phyloP scores from a whole-genome alignment of 2,329 filamentous ascomycete genomes.

The Aspergillus persii region DNA sequence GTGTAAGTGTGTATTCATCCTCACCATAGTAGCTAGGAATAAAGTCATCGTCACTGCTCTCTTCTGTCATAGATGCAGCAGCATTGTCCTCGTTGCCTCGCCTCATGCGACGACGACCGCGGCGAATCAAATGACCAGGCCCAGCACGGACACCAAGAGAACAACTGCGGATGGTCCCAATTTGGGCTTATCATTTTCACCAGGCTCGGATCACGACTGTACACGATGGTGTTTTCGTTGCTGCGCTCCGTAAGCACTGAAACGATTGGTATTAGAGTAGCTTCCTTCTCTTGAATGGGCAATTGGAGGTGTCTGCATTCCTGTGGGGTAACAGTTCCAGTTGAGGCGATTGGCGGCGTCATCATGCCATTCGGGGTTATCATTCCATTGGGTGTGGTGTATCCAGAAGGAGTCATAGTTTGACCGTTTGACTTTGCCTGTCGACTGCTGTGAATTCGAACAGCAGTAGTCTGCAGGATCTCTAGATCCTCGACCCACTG shows the following conservation, averaged over 20 bases:
- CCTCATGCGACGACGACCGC: slow-evolving; percentile 27
- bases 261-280: slow-evolving; percentile 29
- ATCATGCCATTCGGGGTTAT: slow-evolving; percentile 20
- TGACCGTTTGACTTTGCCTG: slow-evolving; percentile 30
- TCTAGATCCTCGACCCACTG: slow-evolving; percentile 66
- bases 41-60: slow-evolving; percentile 39
- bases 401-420: slow-evolving; percentile 40
- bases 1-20: slow-evolving; percentile 39
- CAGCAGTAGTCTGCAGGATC: slow-evolving; percentile 59
- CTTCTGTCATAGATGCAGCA: slow-evolving; percentile 28
- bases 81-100: slow-evolving; percentile 32
- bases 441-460: slow-evolving; percentile 55
- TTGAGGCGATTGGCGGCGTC: slow-evolving; percentile 21
- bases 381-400: slow-evolving; percentile 42
- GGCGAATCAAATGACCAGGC: slow-evolving; percentile 36
- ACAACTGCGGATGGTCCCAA: slow-evolving; percentile 35
- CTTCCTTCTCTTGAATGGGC: slow-evolving; percentile 31
- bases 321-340: slow-evolving; percentile 27
- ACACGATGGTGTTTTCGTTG: slow-evolving; percentile 41
- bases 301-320: slow-evolving; percentile 34
- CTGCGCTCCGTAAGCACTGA: slow-evolving; percentile 35
- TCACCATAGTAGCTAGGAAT: slow-evolving; percentile 37
- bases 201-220: slow-evolving; percentile 38
- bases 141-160: slow-evolving; percentile 42
- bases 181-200: slow-evolving; percentile 27